A percentile compares a stretch with the other conserved stretches of the same genome.
These are phyloP conservation scores for Albophoma yamanashiensis DNA, from an alignment of 2,329 filamentous ascomycete species.

Conservation along the genomic window DNA sequence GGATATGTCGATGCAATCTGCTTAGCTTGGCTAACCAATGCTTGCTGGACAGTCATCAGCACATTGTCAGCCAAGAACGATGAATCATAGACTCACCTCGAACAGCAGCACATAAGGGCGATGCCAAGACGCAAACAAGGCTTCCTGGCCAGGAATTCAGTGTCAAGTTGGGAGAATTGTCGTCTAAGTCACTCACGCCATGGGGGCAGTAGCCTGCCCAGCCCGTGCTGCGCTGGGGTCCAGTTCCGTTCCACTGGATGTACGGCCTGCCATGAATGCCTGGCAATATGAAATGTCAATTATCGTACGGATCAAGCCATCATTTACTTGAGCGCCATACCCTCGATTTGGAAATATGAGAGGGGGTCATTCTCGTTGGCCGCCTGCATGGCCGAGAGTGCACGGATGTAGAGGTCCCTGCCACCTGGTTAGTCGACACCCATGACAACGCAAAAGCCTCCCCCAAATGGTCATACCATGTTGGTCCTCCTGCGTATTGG, in stretches of 20 bases:
- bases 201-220: conserved; percentile 38
- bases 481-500: not conserved
- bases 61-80: not conserved
- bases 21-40: conserved; percentile 35
- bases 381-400: conserved; percentile 30
- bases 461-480: not conserved
- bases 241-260: conserved; percentile 30
- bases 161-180: not conserved
- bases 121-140: conserved; percentile 44
- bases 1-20: conserved; percentile 34
- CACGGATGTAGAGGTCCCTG: conserved; percentile 40
- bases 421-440: not conserved
- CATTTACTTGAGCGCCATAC: conserved; percentile 12
- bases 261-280: conserved; percentile 32
- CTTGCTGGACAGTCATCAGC: conserved; percentile 25
- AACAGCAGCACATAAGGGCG: conserved; percentile 42
- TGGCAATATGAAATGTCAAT: conserved; percentile 3
- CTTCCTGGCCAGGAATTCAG: conserved; percentile 24
- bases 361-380: conserved; percentile 26
- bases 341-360: conserved; percentile 40
- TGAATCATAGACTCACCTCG: conserved; percentile 28
- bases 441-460: not conserved
- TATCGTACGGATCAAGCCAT: not conserved
- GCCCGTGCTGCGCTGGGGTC: conserved; percentile 13
- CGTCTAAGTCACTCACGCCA: conserved; percentile 17